Conservation (phyloP, 2,329 filamentous ascomycete genomes). For the Apiospora hydei region DNA sequence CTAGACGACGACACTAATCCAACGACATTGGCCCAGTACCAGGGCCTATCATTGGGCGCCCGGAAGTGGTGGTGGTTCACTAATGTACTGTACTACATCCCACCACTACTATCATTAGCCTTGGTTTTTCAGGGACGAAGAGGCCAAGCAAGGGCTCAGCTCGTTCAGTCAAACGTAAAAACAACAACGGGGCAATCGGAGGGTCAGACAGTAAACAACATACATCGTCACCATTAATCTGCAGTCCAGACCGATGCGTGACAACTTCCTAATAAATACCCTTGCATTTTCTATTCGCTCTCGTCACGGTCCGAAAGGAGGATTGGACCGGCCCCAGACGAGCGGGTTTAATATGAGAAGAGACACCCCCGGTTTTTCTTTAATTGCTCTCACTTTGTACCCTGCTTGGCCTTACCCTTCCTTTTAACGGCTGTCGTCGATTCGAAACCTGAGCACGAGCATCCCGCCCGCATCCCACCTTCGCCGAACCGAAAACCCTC, state of each 20-base stretch:
- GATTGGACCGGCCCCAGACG: background rate
- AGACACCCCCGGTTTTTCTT: conserved; percentile 7
- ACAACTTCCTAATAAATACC: background rate
- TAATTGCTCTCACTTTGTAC: background rate
- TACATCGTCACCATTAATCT: background rate
- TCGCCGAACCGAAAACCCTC: conserved; percentile 5
- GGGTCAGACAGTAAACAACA: conserved; percentile 10
- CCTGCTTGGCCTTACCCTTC: background rate
- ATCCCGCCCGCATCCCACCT: conserved; percentile 16
- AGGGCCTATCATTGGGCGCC: background rate
- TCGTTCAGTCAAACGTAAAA: background rate
- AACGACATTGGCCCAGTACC: background rate
- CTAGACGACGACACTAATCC: background rate
- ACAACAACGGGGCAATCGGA: background rate
- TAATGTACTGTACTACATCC: background rate
- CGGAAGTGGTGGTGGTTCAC: background rate
- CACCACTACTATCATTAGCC: background rate
- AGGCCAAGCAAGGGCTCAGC: conserved; percentile 16
- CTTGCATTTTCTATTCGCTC: background rate
- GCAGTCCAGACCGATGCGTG: background rate
- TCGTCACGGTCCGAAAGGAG: background rate
- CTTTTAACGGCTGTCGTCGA: background rate
- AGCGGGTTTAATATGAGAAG: background rate
- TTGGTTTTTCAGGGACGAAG: background rate
- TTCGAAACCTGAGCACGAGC: conserved; percentile 14